A percentile compares a stretch with the other conserved stretches of the same genome.
Evolutionary conservation across 495 filamentous ascomycete species (phyloP).

Genomic region (Sporormia fimetaria): DNA sequence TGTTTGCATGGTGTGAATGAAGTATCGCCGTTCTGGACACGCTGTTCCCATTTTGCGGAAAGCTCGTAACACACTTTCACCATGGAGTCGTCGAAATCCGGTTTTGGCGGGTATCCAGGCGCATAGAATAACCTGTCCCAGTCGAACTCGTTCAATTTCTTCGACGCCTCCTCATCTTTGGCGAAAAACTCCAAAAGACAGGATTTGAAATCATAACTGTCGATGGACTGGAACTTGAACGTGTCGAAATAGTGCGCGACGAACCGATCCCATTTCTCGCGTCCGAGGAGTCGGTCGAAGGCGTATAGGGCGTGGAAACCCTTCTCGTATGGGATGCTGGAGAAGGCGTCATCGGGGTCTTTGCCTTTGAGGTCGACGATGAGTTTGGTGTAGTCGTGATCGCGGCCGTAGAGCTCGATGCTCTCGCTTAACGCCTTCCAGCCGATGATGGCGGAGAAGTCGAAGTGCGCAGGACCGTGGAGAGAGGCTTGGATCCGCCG

Average conservation of each 20-base stretch:
- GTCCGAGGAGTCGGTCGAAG: slow-evolving; percentile 75
- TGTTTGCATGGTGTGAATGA: slow-evolving; percentile 52
- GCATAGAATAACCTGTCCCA: slow-evolving; percentile 83
- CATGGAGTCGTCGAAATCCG: slow-evolving; percentile 76
- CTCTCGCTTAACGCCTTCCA: slow-evolving; percentile 60
- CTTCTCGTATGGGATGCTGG: slow-evolving; percentile 70
- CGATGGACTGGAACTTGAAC: slow-evolving; percentile 53
- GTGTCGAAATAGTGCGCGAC: slow-evolving; percentile 54
- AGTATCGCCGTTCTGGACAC: slow-evolving; percentile 26
- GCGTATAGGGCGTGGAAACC: slow-evolving; percentile 72
- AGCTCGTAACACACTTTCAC: slow-evolving; percentile 77
- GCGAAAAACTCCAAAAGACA: slow-evolving; percentile 77
- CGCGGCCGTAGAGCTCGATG: slow-evolving; percentile 60
- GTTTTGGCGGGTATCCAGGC: slow-evolving; percentile 80
- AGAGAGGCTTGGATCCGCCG: slow-evolving; percentile 55
- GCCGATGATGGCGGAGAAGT: slow-evolving; percentile 87
- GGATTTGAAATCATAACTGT: slow-evolving; percentile 85
- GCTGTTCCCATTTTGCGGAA: slow-evolving; percentile 62
- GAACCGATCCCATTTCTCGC: slow-evolving; percentile 78
- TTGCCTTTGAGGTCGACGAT: slow-evolving; percentile 75
- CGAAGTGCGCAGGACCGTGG: slow-evolving; percentile 72
- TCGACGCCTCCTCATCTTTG: slow-evolving; percentile 51
- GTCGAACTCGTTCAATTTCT: slow-evolving; percentile 52
- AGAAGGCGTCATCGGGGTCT: slow-evolving; percentile 93
- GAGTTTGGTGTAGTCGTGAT: slow-evolving; percentile 88